Conservation (phyloP, 225 moss, liverwort and hornwort species). For the Climacium dendroides region DNA sequence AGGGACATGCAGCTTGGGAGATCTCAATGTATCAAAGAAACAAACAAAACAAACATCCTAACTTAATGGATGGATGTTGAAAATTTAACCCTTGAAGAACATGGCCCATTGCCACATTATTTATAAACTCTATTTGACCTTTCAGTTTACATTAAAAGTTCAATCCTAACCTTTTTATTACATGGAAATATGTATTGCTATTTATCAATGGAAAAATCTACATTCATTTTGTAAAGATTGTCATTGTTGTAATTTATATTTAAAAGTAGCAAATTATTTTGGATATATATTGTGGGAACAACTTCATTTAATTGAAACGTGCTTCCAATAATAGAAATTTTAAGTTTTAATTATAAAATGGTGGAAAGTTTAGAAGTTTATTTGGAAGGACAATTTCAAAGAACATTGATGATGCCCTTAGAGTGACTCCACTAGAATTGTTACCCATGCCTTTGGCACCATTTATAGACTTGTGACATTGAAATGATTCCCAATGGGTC, state of each 20-base stretch:
- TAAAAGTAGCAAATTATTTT: not conserved
- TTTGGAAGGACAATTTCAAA: accelerated
- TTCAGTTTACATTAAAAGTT: not conserved
- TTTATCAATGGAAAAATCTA: accelerated
- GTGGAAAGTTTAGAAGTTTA: not conserved
- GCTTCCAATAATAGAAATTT: not conserved
- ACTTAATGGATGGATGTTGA: too few species aligned
- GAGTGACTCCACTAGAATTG: not conserved
- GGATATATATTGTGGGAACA: accelerated
- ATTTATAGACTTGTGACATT: accelerated
- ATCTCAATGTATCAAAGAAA: too few species aligned
- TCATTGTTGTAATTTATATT: not conserved
- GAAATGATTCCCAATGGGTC: accelerated
- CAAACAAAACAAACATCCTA: too few species aligned
- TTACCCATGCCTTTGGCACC: accelerated
- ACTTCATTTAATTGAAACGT: not conserved
- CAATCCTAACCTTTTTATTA: not conserved
- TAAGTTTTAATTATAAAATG: not conserved
- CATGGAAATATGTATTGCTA: accelerated
- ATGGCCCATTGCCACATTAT: accelerated
- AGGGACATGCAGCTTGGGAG: too few species aligned
- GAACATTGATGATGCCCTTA: accelerated
- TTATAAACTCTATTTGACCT: not conserved
- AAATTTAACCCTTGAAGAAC: too few species aligned
- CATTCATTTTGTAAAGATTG: not conserved